phyloP scores from a whole-genome alignment of 2,329 filamentous ascomycete genomes.

The Rhynchosporium graminicola region DNA sequence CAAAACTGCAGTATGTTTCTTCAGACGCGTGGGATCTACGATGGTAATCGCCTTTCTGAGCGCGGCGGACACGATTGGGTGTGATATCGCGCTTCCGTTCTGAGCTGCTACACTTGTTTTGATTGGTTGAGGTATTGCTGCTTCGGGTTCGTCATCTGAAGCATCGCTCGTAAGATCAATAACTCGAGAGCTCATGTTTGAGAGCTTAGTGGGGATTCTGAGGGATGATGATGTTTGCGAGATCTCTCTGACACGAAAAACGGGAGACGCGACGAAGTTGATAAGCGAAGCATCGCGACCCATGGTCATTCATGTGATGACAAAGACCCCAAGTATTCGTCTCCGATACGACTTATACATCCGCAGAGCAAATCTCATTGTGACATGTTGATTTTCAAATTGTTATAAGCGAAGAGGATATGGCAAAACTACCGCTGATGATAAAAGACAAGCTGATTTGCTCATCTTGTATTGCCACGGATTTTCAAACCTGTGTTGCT shows the following conservation, averaged over 20 bases:
- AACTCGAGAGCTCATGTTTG: background rate
- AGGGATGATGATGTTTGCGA: background rate
- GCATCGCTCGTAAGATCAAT: slow-evolving; percentile 5
- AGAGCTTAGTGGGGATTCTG: background rate
- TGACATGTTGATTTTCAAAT: too few species aligned
- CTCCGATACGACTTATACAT: too few species aligned
- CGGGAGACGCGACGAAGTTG: slow-evolving; percentile 4
- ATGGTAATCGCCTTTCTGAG: slow-evolving; percentile 1
- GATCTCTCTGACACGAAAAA: background rate
- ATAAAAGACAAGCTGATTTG: too few species aligned
- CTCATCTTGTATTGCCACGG: too few species aligned
- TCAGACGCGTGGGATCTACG: background rate
- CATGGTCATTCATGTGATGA: slow-evolving; percentile 1
- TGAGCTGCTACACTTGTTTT: background rate
- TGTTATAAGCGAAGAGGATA: too few species aligned
- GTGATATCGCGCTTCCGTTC: background rate
- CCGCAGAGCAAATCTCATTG: too few species aligned
- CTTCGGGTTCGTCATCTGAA: background rate
- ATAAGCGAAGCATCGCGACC: background rate
- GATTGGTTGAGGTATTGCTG: slow-evolving; percentile 5
- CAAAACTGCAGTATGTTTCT: background rate
- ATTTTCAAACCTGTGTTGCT: too few species aligned
- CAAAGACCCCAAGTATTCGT: background rate
- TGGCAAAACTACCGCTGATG: too few species aligned
- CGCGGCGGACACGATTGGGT: background rate